A percentile compares a stretch with the other conserved stretches of the same genome.
Evolutionary conservation across 805 yeast genomes (phyloP).

Genomic region (Cyberlindnera maclurae): DNA sequence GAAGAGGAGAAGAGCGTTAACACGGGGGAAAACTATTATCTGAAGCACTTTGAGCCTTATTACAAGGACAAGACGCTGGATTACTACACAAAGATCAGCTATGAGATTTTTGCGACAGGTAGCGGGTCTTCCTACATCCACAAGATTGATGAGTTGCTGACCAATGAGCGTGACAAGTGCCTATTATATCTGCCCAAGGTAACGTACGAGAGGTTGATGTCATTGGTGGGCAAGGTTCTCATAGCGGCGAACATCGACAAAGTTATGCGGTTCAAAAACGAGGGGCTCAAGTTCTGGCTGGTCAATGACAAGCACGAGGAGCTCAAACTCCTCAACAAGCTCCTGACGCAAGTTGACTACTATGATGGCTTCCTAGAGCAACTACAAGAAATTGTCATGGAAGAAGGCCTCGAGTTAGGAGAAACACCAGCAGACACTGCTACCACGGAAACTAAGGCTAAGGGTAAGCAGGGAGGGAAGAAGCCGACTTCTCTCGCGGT

Average conservation of each 20-base stretch:
- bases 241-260: constrained; percentile 48
- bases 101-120: constrained; percentile 33
- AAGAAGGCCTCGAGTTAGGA: constrained; percentile 34
- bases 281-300: constrained; percentile 57
- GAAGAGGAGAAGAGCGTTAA: constrained; percentile 33
- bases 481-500: constrained; percentile 43
- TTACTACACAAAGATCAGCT: constrained; percentile 45
- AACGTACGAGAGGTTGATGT: constrained; percentile 47
- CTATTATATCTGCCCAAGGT: constrained; percentile 45
- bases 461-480: constrained; percentile 17
- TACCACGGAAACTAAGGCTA: constrained; percentile 3
- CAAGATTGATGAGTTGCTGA: constrained; percentile 43
- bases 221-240: constrained; percentile 51
- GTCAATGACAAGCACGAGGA: constrained; percentile 36
- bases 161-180: constrained; percentile 55
- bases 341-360: constrained; percentile 50
- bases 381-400: constrained; percentile 38
- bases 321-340: constrained; percentile 39
- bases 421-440: constrained; percentile 3
- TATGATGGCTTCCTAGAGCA: constrained; percentile 42
- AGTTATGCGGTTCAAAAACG: constrained; percentile 43
- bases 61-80: constrained; percentile 47
- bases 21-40: constrained; percentile 56
- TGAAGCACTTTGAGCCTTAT: constrained; percentile 57
- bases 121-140: constrained; percentile 52